Evolutionary conservation across 2,329 filamentous ascomycete species (phyloP), one percentile per base, ranked within the genome.

Genomic region (Diaporthe humulicola): DNA sequence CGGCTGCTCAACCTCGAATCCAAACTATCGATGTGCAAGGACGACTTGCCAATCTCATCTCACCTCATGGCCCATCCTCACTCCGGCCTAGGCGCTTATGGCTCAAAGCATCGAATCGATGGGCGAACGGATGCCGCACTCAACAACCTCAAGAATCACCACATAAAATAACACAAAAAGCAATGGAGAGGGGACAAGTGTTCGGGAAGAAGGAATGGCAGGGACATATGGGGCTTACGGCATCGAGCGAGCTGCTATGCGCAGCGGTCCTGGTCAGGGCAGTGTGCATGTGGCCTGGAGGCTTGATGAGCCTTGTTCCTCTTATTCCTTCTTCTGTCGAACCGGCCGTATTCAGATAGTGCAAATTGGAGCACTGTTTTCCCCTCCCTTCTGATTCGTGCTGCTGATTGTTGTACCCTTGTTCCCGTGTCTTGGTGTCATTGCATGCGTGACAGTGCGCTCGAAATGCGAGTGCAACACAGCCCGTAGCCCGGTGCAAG

Each of bases 301-400:
- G 48, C 64, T 54, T 40, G 64, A 40, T 69, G 64, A 12, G 64
- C 19, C 64, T 22, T 54, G 48, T 28, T 54, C 33, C 33, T 19
- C 33, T 0, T 38, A 22, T 14, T 28, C 15, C n/a, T 69, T 66
- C 42, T n/a, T 52, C 33, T 38, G 28, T 50, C 33, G 33, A 4
- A 28, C 64, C 30, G 64, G 33, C 64, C 64, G 17, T 15, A 69
- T 22, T 30, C 4, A 30, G 64, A 69, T 69, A 69, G 45, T 54
- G 64, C 48, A 69, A 69, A 69, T 69, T 54, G 64, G 64, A 69
- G 33, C 64, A 69, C 64, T 54, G 33, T 54, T 69, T 30, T 40
- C n/a, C 64, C 64, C 64, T 25, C 45, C 64, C 48, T 9, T 54
- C 30, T 14, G n/a, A 28, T 25, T 38, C 48, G 48, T 28, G 15